Conservation (phyloP, 257 asterid species). For the Penstemon newberryi region DNA sequence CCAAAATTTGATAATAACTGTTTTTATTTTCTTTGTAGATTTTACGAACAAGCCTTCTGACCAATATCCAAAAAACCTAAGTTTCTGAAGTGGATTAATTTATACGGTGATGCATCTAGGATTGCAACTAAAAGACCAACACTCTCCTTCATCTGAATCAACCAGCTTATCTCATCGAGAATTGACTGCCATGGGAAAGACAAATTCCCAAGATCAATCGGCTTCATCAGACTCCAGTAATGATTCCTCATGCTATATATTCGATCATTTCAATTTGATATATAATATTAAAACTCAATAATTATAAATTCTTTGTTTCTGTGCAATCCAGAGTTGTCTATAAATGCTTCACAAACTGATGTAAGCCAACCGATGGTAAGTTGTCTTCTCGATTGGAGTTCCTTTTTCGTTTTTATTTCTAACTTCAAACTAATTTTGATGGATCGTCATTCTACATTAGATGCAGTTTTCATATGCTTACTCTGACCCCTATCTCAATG, state of each 20-base stretch:
- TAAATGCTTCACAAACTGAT: constrained; percentile 51
- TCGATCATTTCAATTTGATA: neutral
- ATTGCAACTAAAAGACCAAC: constrained; percentile 41
- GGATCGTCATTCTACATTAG: constrained; percentile 30
- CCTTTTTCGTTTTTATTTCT: neutral
- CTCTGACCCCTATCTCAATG: constrained; percentile 63
- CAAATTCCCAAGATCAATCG: constrained; percentile 61
- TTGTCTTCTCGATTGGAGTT: constrained; percentile 3
- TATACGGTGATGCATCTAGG: constrained; percentile 44
- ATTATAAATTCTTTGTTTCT: constrained; percentile 42
- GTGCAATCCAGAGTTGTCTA: constrained; percentile 49
- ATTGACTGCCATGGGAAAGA: constrained; percentile 42
- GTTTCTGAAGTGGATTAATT: constrained; percentile 34
- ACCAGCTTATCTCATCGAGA: constrained; percentile 38
- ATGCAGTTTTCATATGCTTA: constrained; percentile 57
- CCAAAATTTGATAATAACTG: constrained; percentile 25
- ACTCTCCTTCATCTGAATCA: constrained; percentile 49
- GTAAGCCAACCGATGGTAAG: constrained; percentile 66
- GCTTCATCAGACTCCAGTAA: constrained; percentile 74
- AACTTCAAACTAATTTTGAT: constrained; percentile 21
- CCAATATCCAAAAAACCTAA: constrained; percentile 27
- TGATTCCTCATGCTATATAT: constrained; percentile 3
- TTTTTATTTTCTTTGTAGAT: constrained; percentile 33
- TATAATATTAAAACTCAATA: neutral
- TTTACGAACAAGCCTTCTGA: constrained; percentile 34